Evolutionary conservation across 768 basidiomycete species (phyloP).

Genomic region (Lentinula lateritia): DNA sequence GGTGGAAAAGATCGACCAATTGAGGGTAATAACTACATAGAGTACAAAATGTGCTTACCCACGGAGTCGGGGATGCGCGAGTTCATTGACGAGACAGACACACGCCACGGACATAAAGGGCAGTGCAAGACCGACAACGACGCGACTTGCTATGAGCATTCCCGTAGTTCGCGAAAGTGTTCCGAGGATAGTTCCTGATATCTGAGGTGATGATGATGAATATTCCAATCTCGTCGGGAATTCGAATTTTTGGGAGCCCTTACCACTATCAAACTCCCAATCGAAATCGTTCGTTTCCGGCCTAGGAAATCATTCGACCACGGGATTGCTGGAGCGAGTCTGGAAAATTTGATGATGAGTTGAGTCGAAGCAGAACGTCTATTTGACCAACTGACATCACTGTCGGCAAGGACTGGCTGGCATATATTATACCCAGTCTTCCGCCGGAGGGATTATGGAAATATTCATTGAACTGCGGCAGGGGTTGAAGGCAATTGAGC

Average conservation of each 20-base stretch:
- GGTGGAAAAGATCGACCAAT: background rate
- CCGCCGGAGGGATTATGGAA: slow-evolving; percentile 3
- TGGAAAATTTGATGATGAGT: background rate
- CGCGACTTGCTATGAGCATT: slow-evolving; percentile 5
- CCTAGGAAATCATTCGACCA: slow-evolving; percentile 3
- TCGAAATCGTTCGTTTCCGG: background rate
- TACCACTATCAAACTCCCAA: slow-evolving; percentile 4
- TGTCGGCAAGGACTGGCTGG: slow-evolving; percentile 2
- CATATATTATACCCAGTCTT: background rate
- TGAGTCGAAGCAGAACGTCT: no score
- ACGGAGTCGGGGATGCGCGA: slow-evolving; percentile 5
- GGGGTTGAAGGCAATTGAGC: slow-evolving; percentile 2
- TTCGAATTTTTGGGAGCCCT: background rate
- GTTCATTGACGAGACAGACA: slow-evolving; percentile 2
- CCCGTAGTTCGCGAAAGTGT: background rate
- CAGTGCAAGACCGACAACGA: slow-evolving; percentile 4
- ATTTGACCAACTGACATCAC: slow-evolving; percentile 3
- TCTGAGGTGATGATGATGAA: background rate
- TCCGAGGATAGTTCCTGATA: slow-evolving; percentile 3
- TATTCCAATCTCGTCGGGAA: background rate
- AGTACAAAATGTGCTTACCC: background rate
- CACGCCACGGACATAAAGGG: slow-evolving; percentile 5
- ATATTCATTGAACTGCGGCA: slow-evolving; percentile 5
- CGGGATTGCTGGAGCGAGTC: slow-evolving; percentile 2
- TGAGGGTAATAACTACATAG: background rate